phyloP scores from a whole-genome alignment of 192 early-diverging fungal genomes.

The Rhizoclosmatium globosum region DNA sequence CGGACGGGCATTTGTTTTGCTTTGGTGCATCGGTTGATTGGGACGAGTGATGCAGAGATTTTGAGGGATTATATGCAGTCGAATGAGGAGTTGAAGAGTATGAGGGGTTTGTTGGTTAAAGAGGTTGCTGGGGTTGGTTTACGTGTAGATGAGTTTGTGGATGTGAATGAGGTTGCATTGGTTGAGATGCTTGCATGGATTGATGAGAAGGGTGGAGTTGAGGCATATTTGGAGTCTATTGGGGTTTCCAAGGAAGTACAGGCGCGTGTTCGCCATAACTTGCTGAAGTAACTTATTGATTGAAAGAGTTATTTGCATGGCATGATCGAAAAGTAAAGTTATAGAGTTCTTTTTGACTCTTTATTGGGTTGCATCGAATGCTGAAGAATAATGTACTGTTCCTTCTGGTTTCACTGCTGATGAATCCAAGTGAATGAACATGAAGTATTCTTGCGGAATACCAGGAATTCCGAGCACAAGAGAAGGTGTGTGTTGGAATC shows the following conservation, averaged over 20 bases:
- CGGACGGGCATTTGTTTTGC: conserved; percentile 50
- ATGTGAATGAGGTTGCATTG: conserved; percentile 18
- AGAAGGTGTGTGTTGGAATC: not conserved
- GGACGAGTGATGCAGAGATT: not conserved
- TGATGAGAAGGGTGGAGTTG: conserved; percentile 3
- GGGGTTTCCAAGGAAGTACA: conserved; percentile 12
- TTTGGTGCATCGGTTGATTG: conserved; percentile 7
- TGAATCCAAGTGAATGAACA: not conserved
- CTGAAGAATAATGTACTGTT: not conserved
- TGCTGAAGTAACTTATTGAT: not conserved
- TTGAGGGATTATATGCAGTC: conserved; percentile 10
- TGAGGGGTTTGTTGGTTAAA: not conserved
- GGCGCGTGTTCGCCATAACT: conserved; percentile 2
- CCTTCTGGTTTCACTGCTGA: not conserved
- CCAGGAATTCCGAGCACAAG: not conserved
- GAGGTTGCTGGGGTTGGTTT: conserved; percentile 22
- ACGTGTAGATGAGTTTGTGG: conserved; percentile 19
- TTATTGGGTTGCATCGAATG: not conserved
- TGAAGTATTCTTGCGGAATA: not conserved
- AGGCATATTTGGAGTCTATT: conserved; percentile 18
- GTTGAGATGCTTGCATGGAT: conserved; percentile 1
- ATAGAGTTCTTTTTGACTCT: not conserved
- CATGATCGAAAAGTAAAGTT: too few species aligned
- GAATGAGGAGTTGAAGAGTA: conserved; percentile 3
- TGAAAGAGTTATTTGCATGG: too few species aligned